Conservation (phyloP, 768 basidiomycete species). For the Astraeus odoratus region DNA sequence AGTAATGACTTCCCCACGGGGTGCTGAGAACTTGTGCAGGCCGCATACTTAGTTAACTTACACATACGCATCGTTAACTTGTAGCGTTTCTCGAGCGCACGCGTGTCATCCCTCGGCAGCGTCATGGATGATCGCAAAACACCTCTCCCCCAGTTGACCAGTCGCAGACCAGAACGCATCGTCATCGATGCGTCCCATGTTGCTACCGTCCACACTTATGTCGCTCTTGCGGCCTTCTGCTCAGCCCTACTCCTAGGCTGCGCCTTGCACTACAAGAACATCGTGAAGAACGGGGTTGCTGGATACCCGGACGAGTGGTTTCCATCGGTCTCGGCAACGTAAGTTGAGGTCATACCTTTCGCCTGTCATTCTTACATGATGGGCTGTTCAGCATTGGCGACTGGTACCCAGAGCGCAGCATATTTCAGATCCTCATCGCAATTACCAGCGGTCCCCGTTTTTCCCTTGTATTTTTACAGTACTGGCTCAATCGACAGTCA, state of each 20-base stretch:
- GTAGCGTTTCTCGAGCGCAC: no score
- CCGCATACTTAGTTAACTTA: no score
- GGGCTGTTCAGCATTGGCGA: constrained; percentile 66
- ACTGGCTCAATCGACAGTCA: constrained; percentile 44
- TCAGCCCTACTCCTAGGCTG: constrained; percentile 59
- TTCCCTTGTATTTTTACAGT: constrained; percentile 55
- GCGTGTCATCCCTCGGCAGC: no score
- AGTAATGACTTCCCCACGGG: no score
- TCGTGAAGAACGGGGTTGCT: constrained; percentile 80
- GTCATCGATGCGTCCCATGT: constrained; percentile 45
- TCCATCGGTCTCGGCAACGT: constrained; percentile 85
- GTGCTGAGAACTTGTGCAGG: no score
- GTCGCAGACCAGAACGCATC: constrained; percentile 10
- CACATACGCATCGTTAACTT: no score
- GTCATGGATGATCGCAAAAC: constrained; percentile 15
- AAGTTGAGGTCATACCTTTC: constrained; percentile 27
- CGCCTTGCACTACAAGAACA: constrained; percentile 69
- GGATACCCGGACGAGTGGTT: constrained; percentile 87
- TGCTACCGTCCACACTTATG: constrained; percentile 55
- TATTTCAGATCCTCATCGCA: constrained; percentile 86
- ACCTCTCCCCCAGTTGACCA: constrained; percentile 1
- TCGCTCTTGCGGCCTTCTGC: constrained; percentile 60
- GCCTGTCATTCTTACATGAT: constrained; percentile 1
- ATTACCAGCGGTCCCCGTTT: constrained; percentile 81
- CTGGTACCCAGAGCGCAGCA: constrained; percentile 79